Base-by-base conservation (phyloP, 116 monocot species). In the Posidonia oceanica region DNA sequence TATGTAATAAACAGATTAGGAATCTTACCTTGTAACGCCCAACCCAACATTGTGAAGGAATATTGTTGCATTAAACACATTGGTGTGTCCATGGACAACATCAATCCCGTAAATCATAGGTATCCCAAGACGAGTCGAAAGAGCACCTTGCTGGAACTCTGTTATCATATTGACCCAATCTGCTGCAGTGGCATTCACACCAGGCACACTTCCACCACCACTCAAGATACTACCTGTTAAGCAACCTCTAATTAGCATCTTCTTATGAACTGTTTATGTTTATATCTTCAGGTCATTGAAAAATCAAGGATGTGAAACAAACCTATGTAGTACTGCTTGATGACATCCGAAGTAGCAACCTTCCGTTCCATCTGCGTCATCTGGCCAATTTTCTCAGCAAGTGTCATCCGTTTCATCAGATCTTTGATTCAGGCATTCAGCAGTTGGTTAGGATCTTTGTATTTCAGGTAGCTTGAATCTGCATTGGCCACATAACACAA, bases 1-100 rank as follows among this genome's bases (percentile, higher is more conserved):
- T 29, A 29, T 29, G 29, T 1, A 29, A 29, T 29, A 29, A 29
- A 29, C 29, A 29, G 29, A 29, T 29, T 29, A 1, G 29, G 29
- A 17, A 17, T 14, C 59, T 63, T 80, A 62, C 88, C 88, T 84
- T 4, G 88, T 71, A 54, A 79, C 88, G n/a, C 88, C 88, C 17
- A 88, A 84, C 5, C 84, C 88, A 52, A 88, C 64, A 67, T 88
- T 88, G 63, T 88, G 88, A n/a, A 84, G 88, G 66, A 88, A 88
- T 4, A 88, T 80, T 12, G 88, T 88, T 1, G 88, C 84, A 10
- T 68, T 71, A 54, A 82, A 88, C 42, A 80, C 88, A 54, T 88
- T 88, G 41, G 80, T 84, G 66, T 88, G 80, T 0, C 88, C 88
- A 73, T 88, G 88, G 70, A 88, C 82, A 16, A 84, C 88, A 72